phyloP scores from a whole-genome alignment of 441 rosid species.

The Eruca vesicaria region DNA sequence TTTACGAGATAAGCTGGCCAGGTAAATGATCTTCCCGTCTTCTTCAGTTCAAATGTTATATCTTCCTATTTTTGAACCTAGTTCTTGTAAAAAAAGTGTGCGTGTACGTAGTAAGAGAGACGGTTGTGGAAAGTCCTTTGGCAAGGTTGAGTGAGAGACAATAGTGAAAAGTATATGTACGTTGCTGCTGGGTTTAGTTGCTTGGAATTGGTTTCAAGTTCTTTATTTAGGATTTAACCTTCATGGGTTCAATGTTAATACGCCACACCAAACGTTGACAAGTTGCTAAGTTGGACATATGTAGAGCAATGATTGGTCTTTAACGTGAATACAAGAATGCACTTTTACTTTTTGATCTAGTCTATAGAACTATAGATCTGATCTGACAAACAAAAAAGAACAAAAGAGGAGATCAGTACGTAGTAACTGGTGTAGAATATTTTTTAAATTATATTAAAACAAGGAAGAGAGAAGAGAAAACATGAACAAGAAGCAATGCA shows the following conservation, averaged over 20 bases:
- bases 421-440: background rate
- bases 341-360: background rate
- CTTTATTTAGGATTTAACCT: background rate
- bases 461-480: constrained; percentile 9
- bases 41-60: background rate
- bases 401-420: constrained; percentile 2
- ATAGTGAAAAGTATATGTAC: constrained; percentile 13
- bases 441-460: too few relatives aligned
- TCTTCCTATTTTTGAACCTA: background rate
- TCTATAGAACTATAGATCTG: background rate
- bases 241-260: background rate
- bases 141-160: constrained; percentile 68
- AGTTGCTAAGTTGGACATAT: background rate
- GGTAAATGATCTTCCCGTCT: constrained; percentile 38
- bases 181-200: background rate
- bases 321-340: background rate
- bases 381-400: too few relatives aligned
- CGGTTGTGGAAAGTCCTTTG: constrained; percentile 77
- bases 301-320: constrained; percentile 5
- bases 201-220: background rate
- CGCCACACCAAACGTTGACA: background rate
- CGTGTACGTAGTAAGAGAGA: constrained; percentile 71
- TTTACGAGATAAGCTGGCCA: constrained; percentile 74
- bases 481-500: constrained; percentile 13
- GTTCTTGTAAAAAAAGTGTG: constrained; percentile 6